A percentile compares a stretch with the other conserved stretches of the same genome.
Conservation (phyloP, 768 basidiomycete genomes). For the Tremella yokohamensis region DNA sequence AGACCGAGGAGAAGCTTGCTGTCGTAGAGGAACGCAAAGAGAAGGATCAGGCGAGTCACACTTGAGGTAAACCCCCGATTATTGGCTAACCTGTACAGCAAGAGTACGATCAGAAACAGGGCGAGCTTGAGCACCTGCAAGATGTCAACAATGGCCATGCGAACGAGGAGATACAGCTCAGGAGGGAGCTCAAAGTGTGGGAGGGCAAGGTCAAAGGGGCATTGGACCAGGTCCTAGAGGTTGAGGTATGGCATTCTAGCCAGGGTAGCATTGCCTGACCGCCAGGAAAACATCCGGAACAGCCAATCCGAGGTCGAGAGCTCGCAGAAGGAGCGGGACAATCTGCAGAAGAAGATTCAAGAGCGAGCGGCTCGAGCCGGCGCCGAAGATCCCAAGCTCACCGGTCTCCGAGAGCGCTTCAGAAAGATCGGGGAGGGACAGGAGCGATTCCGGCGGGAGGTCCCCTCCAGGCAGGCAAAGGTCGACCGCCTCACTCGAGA, state of each 20-base stretch:
- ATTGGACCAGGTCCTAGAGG: too few relatives aligned
- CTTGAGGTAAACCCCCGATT: background rate
- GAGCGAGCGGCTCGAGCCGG: background rate
- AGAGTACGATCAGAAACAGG: too few relatives aligned
- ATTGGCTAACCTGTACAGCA: background rate
- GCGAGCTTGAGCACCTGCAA: too few relatives aligned
- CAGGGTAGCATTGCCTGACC: too few relatives aligned
- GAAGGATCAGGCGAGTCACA: conserved; percentile 7
- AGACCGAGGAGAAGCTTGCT: conserved; percentile 56
- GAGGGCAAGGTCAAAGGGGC: too few relatives aligned
- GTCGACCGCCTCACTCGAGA: conserved; percentile 3
- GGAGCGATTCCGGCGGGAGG: background rate
- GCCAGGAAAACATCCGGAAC: too few relatives aligned
- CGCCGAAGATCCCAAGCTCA: conserved; percentile 2
- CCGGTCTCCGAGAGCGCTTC: background rate
- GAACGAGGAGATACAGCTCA: too few relatives aligned
- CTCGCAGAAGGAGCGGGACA: background rate
- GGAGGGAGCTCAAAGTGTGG: too few relatives aligned
- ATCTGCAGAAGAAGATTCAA: background rate
- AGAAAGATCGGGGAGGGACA: background rate
- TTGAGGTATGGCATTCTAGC: background rate
- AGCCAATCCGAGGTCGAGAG: too few relatives aligned
- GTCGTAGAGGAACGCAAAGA: background rate
- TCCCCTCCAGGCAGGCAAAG: background rate
- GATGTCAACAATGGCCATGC: too few relatives aligned